A percentile compares a stretch with the other conserved stretches of the same genome.
phyloP scores from a whole-genome alignment of 129 eudicot species.

The Escallonia herrerae region DNA sequence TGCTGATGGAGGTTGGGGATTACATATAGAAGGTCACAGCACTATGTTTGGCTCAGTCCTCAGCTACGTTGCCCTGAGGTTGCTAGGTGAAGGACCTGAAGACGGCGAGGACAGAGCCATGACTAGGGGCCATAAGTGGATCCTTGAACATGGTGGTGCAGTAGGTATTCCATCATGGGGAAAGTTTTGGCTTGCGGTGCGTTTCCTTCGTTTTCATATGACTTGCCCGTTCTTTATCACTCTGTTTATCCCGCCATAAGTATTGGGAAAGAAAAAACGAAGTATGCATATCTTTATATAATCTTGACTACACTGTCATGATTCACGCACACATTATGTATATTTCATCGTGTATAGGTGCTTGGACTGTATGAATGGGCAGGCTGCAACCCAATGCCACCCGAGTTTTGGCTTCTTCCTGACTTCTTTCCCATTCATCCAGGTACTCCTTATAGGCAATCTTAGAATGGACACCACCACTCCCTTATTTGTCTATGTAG shows the following conservation, averaged over 20 bases:
- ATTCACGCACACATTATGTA: background rate
- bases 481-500: too few species aligned
- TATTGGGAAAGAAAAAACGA: too few species aligned
- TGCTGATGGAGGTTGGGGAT: slow-evolving; percentile 37
- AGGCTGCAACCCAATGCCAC: slow-evolving; percentile 72
- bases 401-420: slow-evolving; percentile 73
- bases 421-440: slow-evolving; percentile 36
- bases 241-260: too few species aligned
- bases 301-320: too few species aligned
- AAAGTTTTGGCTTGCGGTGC: slow-evolving; percentile 36
- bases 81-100: slow-evolving; percentile 31
- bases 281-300: too few species aligned
- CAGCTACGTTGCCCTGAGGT: slow-evolving; percentile 26
- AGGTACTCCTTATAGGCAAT: slow-evolving; percentile 10
- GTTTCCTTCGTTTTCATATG: background rate
- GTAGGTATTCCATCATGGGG: slow-evolving; percentile 39
- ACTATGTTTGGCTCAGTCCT: slow-evolving; percentile 24
- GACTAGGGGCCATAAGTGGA: slow-evolving; percentile 31
- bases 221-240: too few species aligned
- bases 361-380: slow-evolving; percentile 67
- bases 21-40: slow-evolving; percentile 34
- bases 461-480: too few species aligned
- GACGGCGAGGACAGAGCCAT: slow-evolving; percentile 16
- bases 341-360: slow-evolving; percentile 23
- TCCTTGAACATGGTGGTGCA: slow-evolving; percentile 33